Base-by-base conservation (phyloP, 306 rosid genomes). In the Lagenaria siceraria region DNA sequence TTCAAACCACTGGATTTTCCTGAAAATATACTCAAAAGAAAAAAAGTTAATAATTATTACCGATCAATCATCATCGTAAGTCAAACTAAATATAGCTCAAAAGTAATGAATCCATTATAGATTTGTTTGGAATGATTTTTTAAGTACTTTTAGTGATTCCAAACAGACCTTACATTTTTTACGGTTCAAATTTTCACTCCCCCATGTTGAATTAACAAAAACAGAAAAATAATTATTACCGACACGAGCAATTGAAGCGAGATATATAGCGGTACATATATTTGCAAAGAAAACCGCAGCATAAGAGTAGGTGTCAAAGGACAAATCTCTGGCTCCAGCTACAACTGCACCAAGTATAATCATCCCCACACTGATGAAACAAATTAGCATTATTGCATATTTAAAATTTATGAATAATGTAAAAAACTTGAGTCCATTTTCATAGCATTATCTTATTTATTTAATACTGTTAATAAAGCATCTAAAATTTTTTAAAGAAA, bases 241-340 rank as follows among this genome's bases (percentile, higher is more conserved):
- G 59, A 96, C 82, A 74, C 98, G 93, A 51, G 97, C 87, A 29
- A 96, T 96, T 52, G 93, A 88, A 83, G 99, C 98, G 15, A 96
- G 97, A 88, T 90, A 96, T 87, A 90, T 82, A 75, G 99, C 97
- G 48, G 99, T 92, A 75, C 89, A 80, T 51, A 92, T 83, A 85
- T 95, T 92, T 76, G 99, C 83, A 86, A 95, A 13, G 87, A 92
- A 90, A 83, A 95, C 99, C 79, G 92, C 24, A 21, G 82, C 81
- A 86, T 95, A 92, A 78, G 97, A 90, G 86, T 92, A 83, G 80
- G 87, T 85, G 80, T 95, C 97, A 86, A 95, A 95, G 58, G 97
- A 92, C 27, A 95, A 76, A 86, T 92, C 97, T 81, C 97, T 89
- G 38, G 93, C 90, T 88, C 99, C 99, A 15, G 99, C 97, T 84